Evolutionary conservation across 352 stramenopile genomes (phyloP).

Genomic region (Phytophthora hybrid): DNA sequence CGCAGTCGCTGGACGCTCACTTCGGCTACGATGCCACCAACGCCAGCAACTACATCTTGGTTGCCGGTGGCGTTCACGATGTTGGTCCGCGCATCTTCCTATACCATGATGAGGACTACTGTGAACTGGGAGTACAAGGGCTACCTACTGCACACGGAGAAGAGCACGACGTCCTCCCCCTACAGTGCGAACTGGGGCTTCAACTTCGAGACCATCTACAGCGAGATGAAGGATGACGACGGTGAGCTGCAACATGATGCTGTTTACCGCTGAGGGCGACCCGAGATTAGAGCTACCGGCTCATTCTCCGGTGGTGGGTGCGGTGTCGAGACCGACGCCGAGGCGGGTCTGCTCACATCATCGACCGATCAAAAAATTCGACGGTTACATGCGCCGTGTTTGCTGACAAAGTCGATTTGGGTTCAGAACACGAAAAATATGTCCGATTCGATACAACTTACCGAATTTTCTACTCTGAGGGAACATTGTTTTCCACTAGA

Average conservation of each 20-base stretch:
- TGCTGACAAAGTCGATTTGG: constrained; percentile 46
- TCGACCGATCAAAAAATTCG: constrained; percentile 61
- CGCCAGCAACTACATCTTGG: too few relatives aligned
- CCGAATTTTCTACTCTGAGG: too few relatives aligned
- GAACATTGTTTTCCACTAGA: too few relatives aligned
- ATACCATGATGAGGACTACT: constrained; percentile 59
- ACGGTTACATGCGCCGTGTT: constrained; percentile 57
- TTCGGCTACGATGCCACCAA: too few relatives aligned
- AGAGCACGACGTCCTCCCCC: constrained; percentile 63
- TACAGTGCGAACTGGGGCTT: constrained; percentile 39
- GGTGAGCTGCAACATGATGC: not conserved
- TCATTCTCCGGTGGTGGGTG: not conserved
- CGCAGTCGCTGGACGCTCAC: too few relatives aligned
- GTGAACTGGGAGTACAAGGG: constrained; percentile 63
- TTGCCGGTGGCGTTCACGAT: constrained; percentile 55
- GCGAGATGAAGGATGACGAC: not conserved
- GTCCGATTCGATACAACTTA: too few relatives aligned
- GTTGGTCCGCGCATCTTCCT: constrained; percentile 61
- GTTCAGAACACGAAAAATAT: too few relatives aligned
- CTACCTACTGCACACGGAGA: constrained; percentile 54
- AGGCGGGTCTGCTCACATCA: constrained; percentile 28
- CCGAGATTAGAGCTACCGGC: not conserved
- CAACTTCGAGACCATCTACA: not conserved
- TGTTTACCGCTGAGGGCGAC: not conserved
- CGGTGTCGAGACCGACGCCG: not conserved